Percentiles rank a stretch among this genome's conserved stretches.
Conservation (phyloP, 2,329 filamentous ascomycete genomes). For the Chaetomiaceae sp. region DNA sequence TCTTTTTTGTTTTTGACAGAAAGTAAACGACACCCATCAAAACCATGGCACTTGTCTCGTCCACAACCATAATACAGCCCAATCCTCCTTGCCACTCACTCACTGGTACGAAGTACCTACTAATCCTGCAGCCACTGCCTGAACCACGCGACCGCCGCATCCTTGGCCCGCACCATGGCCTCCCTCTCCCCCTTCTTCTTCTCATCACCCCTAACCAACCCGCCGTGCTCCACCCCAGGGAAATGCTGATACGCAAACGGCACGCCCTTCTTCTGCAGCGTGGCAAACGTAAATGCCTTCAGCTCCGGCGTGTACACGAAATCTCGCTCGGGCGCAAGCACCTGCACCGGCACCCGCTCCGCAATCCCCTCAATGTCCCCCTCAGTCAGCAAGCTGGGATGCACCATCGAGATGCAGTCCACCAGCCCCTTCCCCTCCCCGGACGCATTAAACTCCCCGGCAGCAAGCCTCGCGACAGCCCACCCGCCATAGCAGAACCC, state of each 20-base stretch:
- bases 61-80: no score
- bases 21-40: no score
- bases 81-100: no score
- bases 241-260: conserved; percentile 50
- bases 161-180: conserved; percentile 45
- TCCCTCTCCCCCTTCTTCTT: conserved; percentile 37
- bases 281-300: conserved; percentile 40
- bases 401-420: conserved; percentile 42
- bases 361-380: conserved; percentile 42
- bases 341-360: conserved; percentile 49
- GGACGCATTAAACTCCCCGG: conserved; percentile 32
- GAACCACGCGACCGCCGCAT: conserved; percentile 44
- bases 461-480: conserved; percentile 44
- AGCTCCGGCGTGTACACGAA: conserved; percentile 39
- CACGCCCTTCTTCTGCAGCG: conserved; percentile 35
- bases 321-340: conserved; percentile 48
- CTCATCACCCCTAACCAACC: conserved; percentile 39
- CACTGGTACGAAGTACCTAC: no score
- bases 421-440: conserved; percentile 36
- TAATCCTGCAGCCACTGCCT: conserved; percentile 22
- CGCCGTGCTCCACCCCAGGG: conserved; percentile 45
- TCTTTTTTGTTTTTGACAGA: no score
- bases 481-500: conserved; percentile 51
- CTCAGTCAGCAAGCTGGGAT: conserved; percentile 41
- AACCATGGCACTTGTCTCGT: no score